phyloP scores from a whole-genome alignment of 2,329 filamentous ascomycete species.

The Celoporthe dispersa region DNA sequence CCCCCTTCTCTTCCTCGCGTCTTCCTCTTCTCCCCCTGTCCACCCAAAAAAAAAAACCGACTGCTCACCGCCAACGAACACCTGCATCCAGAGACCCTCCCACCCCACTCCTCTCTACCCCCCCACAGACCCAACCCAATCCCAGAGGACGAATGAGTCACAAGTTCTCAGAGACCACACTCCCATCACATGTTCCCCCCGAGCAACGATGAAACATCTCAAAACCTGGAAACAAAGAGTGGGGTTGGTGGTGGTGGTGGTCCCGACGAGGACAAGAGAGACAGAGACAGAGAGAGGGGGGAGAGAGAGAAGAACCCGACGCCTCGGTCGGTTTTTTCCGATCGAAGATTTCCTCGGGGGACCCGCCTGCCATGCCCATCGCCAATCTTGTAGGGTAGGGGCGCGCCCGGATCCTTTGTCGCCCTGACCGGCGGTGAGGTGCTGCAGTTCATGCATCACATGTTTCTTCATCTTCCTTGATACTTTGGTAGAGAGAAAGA shows the following conservation, averaged over 20 bases:
- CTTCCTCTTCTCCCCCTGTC: neutral
- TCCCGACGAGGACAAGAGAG: neutral
- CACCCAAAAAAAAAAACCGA: neutral
- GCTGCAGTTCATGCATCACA: neutral
- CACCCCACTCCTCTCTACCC: neutral
- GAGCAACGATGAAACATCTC: constrained; percentile 12
- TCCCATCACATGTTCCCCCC: neutral
- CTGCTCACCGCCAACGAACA: constrained; percentile 18
- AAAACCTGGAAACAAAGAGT: constrained; percentile 16
- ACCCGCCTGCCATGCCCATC: neutral
- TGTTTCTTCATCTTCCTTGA: neutral
- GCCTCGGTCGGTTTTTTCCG: constrained; percentile 6
- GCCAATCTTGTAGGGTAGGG: neutral
- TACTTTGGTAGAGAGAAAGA: neutral
- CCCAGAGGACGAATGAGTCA: neutral
- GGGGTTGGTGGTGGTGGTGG: neutral
- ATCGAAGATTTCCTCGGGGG: neutral
- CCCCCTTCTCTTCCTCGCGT: no score
- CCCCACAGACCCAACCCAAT: neutral
- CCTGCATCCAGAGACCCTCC: constrained; percentile 7
- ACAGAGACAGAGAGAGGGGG: neutral
- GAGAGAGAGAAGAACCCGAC: neutral
- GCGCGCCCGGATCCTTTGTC: neutral
- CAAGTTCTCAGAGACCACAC: neutral
- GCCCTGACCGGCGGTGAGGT: neutral